phyloP scores from a whole-genome alignment of 2,329 filamentous ascomycete genomes.

The Trichoderma sp. region DNA sequence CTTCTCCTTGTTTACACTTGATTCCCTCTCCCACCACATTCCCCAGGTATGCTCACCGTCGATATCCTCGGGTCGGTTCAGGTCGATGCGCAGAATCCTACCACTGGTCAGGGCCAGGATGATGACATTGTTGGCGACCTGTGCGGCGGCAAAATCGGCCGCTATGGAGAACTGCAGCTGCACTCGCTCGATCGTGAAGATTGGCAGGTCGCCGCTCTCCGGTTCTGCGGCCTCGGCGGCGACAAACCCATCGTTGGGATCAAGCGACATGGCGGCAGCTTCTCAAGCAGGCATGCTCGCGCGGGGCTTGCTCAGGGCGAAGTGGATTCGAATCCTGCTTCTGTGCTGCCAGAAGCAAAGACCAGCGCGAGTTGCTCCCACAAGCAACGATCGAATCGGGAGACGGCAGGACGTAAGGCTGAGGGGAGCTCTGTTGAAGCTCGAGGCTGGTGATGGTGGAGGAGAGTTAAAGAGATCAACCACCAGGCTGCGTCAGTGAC shows the following conservation, averaged over 20 bases:
- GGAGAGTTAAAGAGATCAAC: not conserved
- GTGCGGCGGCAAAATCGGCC: slow-evolving; percentile 91
- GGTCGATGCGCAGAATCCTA: slow-evolving; percentile 87
- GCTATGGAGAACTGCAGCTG: slow-evolving; percentile 93
- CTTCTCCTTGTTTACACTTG: not conserved
- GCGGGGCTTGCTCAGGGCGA: not conserved
- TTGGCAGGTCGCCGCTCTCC: slow-evolving; percentile 67
- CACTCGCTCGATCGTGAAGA: slow-evolving; percentile 92
- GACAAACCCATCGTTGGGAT: slow-evolving; percentile 63
- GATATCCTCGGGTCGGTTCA: slow-evolving; percentile 92
- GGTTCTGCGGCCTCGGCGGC: slow-evolving; percentile 60
- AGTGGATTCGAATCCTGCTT: not conserved
- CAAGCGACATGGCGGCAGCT: slow-evolving; percentile 36
- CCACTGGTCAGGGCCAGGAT: slow-evolving; percentile 89
- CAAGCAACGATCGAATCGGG: not conserved
- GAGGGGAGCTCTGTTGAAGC: not conserved
- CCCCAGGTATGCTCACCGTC: slow-evolving; percentile 58
- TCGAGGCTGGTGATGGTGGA: slow-evolving; percentile 9
- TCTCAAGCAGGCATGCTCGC: slow-evolving; percentile 23
- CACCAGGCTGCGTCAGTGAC: slow-evolving; percentile 17
- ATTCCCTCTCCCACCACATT: not conserved
- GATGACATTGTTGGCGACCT: slow-evolving; percentile 96
- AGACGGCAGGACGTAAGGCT: not conserved
- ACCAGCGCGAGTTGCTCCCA: not conserved
- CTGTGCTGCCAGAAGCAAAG: not conserved